phyloP scores from a whole-genome alignment of 2,329 filamentous ascomycete genomes.

The Trichophyton rubrum region DNA sequence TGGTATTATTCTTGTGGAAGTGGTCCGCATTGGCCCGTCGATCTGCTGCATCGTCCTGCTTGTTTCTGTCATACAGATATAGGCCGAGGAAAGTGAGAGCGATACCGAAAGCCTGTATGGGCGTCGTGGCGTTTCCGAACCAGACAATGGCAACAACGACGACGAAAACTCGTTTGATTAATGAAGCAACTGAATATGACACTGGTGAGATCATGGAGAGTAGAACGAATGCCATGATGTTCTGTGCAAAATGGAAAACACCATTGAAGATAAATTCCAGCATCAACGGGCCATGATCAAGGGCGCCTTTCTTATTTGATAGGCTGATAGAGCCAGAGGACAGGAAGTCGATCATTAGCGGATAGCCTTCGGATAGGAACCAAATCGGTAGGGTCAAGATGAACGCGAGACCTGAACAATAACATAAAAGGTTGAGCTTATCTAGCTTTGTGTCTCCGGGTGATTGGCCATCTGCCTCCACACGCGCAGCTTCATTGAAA shows the following conservation, averaged over 20 bases:
- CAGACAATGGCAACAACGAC: conserved; percentile 90
- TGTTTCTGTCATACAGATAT: conserved; percentile 91
- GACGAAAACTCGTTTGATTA: conserved; percentile 96
- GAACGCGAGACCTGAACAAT: conserved; percentile 90
- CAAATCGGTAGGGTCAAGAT: conserved; percentile 79
- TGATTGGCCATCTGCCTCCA: conserved; percentile 58
- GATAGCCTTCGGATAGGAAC: conserved; percentile 80
- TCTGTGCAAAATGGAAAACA: conserved; percentile 90
- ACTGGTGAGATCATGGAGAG: conserved; percentile 90
- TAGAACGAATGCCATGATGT: conserved; percentile 85
- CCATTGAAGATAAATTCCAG: conserved; percentile 97
- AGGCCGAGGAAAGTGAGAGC: conserved; percentile 78
- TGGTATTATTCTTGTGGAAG: conserved; percentile 47
- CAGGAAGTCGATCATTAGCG: conserved; percentile 63
- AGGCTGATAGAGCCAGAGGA: conserved; percentile 68
- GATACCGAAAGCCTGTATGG: conserved; percentile 72
- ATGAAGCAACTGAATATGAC: conserved; percentile 87
- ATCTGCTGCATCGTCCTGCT: conserved; percentile 76
- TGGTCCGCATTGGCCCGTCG: conserved; percentile 55
- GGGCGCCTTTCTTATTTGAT: conserved; percentile 61
- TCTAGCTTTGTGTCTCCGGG: conserved; percentile 67
- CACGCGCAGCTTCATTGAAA: conserved; percentile 84
- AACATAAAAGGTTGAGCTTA: conserved; percentile 92
- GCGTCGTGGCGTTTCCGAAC: conserved; percentile 84
- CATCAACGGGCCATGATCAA: conserved; percentile 48